These are phyloP conservation scores for Rhizophagus sp. DNA, from an alignment of 192 early-diverging fungal species.

Conservation along the genomic window DNA sequence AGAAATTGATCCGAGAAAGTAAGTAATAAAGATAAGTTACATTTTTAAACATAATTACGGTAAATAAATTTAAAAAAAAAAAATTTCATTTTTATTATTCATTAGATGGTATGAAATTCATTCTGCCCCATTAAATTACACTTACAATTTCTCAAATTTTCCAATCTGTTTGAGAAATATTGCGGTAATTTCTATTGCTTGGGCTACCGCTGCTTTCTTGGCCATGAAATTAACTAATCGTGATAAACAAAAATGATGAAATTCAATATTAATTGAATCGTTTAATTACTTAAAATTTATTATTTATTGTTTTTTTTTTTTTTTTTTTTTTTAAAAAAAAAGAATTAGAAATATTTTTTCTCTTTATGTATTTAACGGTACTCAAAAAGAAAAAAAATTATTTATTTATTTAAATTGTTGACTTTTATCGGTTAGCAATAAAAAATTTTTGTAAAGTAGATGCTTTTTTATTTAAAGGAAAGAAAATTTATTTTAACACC, in stretches of 20 bases:
- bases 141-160: slow-evolving; percentile 45
- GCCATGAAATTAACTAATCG: slow-evolving; percentile 55
- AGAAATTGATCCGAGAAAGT: slow-evolving; percentile 45
- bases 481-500: too few relatives aligned
- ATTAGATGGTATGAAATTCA: slow-evolving; percentile 40
- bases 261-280: neutral
- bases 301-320: neutral
- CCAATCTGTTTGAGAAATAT: slow-evolving; percentile 45
- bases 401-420: too few relatives aligned
- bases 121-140: slow-evolving; percentile 33
- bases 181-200: slow-evolving; percentile 47
- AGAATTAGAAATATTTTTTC: too few relatives aligned
- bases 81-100: too few relatives aligned
- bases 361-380: too few relatives aligned
- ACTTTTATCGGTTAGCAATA: too few relatives aligned
- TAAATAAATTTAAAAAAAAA: too few relatives aligned
- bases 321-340: too few relatives aligned
- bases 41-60: too few relatives aligned
- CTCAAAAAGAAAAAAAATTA: too few relatives aligned
- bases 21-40: neutral
- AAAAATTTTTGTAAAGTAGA: too few relatives aligned
- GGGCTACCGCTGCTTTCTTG: slow-evolving; percentile 56
- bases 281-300: neutral
- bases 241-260: slow-evolving; percentile 52
- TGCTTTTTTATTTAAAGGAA: too few relatives aligned